Evolutionary conservation across 768 basidiomycete genomes (phyloP), one percentile per base, ranked within the genome.

Genomic region (button mushroom (Agaricus bisporus)): DNA sequence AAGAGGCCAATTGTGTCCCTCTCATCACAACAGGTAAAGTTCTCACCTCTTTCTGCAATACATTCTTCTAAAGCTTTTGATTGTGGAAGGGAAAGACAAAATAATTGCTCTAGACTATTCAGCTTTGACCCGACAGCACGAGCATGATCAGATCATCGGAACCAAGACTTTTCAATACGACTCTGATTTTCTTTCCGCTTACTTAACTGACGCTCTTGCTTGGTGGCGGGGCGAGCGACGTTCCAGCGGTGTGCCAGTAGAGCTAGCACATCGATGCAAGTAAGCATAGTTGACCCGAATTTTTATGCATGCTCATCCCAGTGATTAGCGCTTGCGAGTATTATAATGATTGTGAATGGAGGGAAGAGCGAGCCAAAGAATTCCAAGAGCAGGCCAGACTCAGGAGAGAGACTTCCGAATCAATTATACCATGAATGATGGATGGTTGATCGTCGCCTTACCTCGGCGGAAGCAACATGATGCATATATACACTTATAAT

Each of bases 211-310:
- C 49, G 71, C 85, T 0, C 65, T 92, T 2, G 65, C 74, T 47
- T 94, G 87, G 82, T 95, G 93, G 93, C 68, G 76, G 54, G 89
- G 91, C 1, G 59, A 73, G 49, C 75, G 92, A 38, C 70, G 74
- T 28, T 81, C 92, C 0, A 65, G 68, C n/a, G 93, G 93, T 1
- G 93, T 94, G 0, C 73, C 75, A 2, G 28, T 85, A 18, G 68
- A 76, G 41, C 73, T 86, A 48, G 70, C 83, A 3, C 61, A 73
- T 51, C 75, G 91, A 47, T 92, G 91, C 75, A 70, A 70, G 82
- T 91, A 65, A 69, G 85, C 5, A 17, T 47, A 51, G 37, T 26
- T 35, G 32, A n/a, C 14, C n/a, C 35, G 17, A 8, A 35, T 18
- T n/a, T 29, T 25, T 37, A 28, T 28, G 25, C 38, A 20, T 12